Evolutionary conservation across 2,329 filamentous ascomycete genomes (phyloP), one percentile per base, ranked within the genome.

Genomic region (Penicillium sclerotiorum): DNA sequence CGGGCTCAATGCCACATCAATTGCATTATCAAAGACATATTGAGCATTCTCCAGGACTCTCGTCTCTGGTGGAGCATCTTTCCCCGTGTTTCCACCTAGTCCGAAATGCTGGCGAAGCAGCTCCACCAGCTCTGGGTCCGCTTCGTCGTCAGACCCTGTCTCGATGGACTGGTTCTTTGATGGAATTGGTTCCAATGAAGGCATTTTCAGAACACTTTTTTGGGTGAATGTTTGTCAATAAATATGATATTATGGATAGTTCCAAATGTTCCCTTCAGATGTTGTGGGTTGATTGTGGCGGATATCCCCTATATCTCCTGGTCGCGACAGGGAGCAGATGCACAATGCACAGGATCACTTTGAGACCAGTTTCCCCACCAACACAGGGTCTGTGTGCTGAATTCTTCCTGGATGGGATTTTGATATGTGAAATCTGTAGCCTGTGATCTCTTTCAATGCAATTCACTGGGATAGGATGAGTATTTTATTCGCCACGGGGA

Each of bases 1-100:
- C 78, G 92, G 91, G 65, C 93, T 88, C 36, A 99, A 77, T 9
- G 90, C 89, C 27, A 99, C 90, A 68, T 99, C 94, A 67, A 96
- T 91, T 56, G 90, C 84, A 72, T 96, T 94, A 75, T 96, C 85
- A 73, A 88, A 95, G 64, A 97, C 86, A 73, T 87, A 89, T 71
- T 95, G 86, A 37, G 92, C 92, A 55, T 85, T 82, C 57, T 89
- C 79, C 4, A 97, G 81, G 33, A 97, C 91, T 43, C 86, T 88
- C 5, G 89, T 95, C 61, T 93, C 88, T 17, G 88, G 82, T 18
- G 86, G 73, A 5, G 69, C 80, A 17, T 81, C 73, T 39, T 80
- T 71, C 45, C 83, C 65, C 21, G 75, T 70, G 17, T 78, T 73
- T 49, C 81, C 81, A 46, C 84, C 82, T 45, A 87, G 73, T 37